phyloP scores from a whole-genome alignment of 1,284 basidiomycete genomes.

The Boletus sp. region DNA sequence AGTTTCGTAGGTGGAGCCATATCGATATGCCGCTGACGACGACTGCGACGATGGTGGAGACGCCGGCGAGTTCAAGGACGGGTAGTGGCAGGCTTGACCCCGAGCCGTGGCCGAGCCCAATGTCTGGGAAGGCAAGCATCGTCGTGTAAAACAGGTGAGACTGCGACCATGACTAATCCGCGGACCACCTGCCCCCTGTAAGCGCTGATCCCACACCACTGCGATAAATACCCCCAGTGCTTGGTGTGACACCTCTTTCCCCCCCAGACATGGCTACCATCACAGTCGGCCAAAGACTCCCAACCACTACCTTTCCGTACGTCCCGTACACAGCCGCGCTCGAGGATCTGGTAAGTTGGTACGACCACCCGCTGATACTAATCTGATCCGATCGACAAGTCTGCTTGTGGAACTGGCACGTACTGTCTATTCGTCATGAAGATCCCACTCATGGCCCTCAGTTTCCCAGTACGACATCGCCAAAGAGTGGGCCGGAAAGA shows the following conservation, averaged over 20 bases:
- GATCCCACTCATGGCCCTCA: constrained; percentile 21
- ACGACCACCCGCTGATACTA: too few species aligned
- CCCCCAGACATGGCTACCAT: constrained; percentile 10
- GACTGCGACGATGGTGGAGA: constrained; percentile 69
- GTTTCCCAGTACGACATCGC: constrained; percentile 50
- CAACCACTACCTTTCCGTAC: constrained; percentile 57
- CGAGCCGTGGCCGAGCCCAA: constrained; percentile 36
- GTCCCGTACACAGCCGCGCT: constrained; percentile 65
- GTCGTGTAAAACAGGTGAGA: too few species aligned
- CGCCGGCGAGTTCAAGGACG: constrained; percentile 61
- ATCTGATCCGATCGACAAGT: constrained; percentile 33
- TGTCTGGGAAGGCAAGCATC: constrained; percentile 24
- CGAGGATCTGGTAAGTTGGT: constrained; percentile 53
- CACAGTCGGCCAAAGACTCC: constrained; percentile 60
- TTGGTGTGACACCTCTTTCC: not conserved
- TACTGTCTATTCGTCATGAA: constrained; percentile 16
- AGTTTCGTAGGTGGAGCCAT: constrained; percentile 86
- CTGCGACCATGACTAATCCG: constrained; percentile 1
- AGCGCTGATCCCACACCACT: not conserved
- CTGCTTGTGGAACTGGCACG: constrained; percentile 61
- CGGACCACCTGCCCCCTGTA: too few species aligned
- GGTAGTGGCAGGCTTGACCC: constrained; percentile 49
- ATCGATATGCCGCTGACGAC: constrained; percentile 81
- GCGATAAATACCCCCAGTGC: not conserved
- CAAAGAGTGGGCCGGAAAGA: constrained; percentile 78